Percentiles rank a stretch among this genome's conserved stretches.
These are phyloP conservation scores for Yarrowia sp. DNA, from an alignment of 805 yeast genomes.

Conservation along the genomic window DNA sequence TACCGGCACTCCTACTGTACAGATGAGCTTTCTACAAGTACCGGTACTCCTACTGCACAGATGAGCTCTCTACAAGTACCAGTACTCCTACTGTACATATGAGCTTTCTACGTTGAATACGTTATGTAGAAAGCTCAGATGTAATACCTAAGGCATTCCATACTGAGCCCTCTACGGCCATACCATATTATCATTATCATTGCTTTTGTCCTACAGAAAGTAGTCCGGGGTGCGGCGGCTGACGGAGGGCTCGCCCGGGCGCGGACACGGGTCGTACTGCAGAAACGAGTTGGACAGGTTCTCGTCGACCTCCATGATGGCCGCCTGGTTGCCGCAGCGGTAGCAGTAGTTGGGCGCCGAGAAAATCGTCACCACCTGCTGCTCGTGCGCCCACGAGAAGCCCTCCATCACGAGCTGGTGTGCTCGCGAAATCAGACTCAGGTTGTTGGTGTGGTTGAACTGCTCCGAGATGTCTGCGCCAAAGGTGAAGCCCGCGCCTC, in stretches of 20 bases:
- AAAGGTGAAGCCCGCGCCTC: conserved; percentile 99
- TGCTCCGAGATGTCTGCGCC: conserved; percentile 96
- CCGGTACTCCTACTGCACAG: too few relatives aligned
- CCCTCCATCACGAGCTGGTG: conserved; percentile 99
- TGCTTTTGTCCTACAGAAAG: conserved; percentile 65
- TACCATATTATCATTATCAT: too few relatives aligned
- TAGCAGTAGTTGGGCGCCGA: conserved; percentile 96
- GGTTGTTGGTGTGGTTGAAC: conserved; percentile 88
- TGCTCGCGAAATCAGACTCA: conserved; percentile 87
- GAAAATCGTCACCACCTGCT: conserved; percentile 88
- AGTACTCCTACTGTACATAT: too few relatives aligned
- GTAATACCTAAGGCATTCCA: too few relatives aligned
- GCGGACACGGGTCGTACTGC: conserved; percentile 93
- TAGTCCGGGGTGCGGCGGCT: conserved; percentile 97
- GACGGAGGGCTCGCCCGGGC: conserved; percentile 98
- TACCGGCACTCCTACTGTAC: too few relatives aligned
- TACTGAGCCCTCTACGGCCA: too few relatives aligned
- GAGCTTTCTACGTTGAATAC: too few relatives aligned
- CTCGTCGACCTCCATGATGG: conserved; percentile 97
- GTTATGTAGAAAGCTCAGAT: too few relatives aligned
- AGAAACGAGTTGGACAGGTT: conserved; percentile 77
- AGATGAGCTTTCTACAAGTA: too few relatives aligned
- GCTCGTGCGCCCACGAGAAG: conserved; percentile 91
- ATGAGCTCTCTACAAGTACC: too few relatives aligned
- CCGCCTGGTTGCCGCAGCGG: conserved; percentile 97